Conservation (phyloP, 2,329 filamentous ascomycete species). For the Cladosporium cucumerinum region DNA sequence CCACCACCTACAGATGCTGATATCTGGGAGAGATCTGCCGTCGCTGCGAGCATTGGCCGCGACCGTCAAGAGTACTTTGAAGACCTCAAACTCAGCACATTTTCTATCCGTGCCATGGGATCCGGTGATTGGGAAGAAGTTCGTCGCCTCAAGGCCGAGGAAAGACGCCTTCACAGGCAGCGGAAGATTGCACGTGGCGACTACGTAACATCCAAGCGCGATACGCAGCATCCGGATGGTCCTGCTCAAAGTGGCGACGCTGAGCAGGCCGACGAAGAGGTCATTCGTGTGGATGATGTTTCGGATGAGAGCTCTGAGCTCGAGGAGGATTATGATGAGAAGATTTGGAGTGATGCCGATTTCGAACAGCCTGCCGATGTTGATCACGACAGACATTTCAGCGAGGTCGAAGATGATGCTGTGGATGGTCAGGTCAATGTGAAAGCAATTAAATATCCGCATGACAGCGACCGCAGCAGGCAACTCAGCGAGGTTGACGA, state of each 20-base stretch:
- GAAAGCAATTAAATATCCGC: neutral
- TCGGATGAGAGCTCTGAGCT: neutral
- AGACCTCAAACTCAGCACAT: slow-evolving; percentile 8
- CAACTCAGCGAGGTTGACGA: neutral
- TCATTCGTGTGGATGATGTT: slow-evolving; percentile 4
- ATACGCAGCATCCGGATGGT: slow-evolving; percentile 7
- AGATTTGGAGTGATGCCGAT: slow-evolving; percentile 9
- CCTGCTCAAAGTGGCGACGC: slow-evolving; percentile 4
- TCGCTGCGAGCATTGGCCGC: neutral
- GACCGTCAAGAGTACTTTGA: slow-evolving; percentile 10
- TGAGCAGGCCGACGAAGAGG: slow-evolving; percentile 10
- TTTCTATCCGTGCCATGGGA: neutral
- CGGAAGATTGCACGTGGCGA: neutral
- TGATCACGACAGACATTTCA: slow-evolving; percentile 4
- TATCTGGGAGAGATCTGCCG: slow-evolving; percentile 1
- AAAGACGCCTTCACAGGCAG: slow-evolving; percentile 7
- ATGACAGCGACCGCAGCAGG: neutral
- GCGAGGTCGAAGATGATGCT: slow-evolving; percentile 6
- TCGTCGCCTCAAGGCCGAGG: slow-evolving; percentile 1
- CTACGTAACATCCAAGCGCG: neutral
- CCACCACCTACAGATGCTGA: slow-evolving; percentile 3
- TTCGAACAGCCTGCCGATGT: slow-evolving; percentile 7
- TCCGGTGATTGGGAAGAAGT: slow-evolving; percentile 11
- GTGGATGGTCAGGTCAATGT: neutral
- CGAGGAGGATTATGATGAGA: neutral